A percentile compares a stretch with the other conserved stretches of the same genome.
phyloP scores from a whole-genome alignment of 192 early-diverging fungal species.

The Tieghemiomyces parasiticus region DNA sequence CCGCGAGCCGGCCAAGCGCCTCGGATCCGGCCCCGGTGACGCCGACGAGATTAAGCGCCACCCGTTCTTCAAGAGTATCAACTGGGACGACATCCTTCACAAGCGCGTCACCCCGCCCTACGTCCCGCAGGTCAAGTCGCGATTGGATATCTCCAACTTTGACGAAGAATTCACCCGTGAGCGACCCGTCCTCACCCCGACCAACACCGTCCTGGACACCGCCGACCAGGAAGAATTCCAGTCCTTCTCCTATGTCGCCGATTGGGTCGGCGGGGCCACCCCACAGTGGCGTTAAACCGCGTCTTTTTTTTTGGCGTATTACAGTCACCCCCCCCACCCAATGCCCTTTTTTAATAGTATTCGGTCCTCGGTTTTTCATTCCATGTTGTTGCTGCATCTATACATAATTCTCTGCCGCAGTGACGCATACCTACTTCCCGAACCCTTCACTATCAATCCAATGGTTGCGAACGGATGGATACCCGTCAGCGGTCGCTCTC shows the following conservation, averaged over 20 bases:
- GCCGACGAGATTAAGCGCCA: slow-evolving; percentile 89
- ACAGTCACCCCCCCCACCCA: too few species aligned
- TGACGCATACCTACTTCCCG: too few species aligned
- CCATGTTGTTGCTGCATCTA: too few species aligned
- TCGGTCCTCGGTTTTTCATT: too few species aligned
- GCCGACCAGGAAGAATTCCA: slow-evolving; percentile 88
- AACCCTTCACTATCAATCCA: too few species aligned
- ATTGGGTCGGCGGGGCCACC: too few species aligned
- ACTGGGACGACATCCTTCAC: slow-evolving; percentile 92
- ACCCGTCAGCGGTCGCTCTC: too few species aligned
- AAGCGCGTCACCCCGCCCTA: slow-evolving; percentile 83
- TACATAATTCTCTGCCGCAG: too few species aligned
- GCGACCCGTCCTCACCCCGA: slow-evolving; percentile 82
- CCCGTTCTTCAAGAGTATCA: slow-evolving; percentile 85
- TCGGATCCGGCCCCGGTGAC: slow-evolving; percentile 71
- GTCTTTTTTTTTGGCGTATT: too few species aligned
- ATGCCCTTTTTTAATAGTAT: too few species aligned
- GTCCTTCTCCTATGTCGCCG: slow-evolving; percentile 85
- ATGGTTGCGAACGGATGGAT: too few species aligned
- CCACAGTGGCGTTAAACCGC: too few species aligned
- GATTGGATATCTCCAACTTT: slow-evolving; percentile 94
- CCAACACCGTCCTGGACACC: slow-evolving; percentile 60
- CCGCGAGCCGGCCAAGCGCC: slow-evolving; percentile 69
- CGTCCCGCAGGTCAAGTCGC: slow-evolving; percentile 58
- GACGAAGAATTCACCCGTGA: slow-evolving; percentile 97